Evolutionary conservation across 2,329 filamentous ascomycete species (phyloP).

Genomic region (Paracoccidioides brasiliensis): DNA sequence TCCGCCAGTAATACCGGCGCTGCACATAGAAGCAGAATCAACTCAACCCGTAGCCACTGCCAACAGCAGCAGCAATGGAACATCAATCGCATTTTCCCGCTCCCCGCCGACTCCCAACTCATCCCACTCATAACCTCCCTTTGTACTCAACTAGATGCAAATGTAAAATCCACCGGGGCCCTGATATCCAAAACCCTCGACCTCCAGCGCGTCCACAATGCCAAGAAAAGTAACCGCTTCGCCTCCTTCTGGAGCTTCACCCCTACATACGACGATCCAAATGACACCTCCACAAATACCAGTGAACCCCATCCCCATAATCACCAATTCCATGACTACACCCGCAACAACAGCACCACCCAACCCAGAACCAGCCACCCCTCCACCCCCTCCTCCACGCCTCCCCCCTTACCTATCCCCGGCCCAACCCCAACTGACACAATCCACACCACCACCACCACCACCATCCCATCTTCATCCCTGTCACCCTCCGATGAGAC

Average conservation of each 20-base stretch:
- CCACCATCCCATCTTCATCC: background rate
- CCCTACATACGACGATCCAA: conserved; percentile 12
- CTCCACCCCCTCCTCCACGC: too few relatives aligned
- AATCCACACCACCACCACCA: background rate
- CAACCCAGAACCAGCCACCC: too few relatives aligned
- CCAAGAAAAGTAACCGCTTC: conserved; percentile 19
- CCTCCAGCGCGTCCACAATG: conserved; percentile 11
- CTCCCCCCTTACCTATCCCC: too few relatives aligned
- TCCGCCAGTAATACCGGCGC: background rate
- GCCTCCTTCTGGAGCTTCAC: conserved; percentile 31
- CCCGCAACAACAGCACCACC: background rate
- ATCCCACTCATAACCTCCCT: conserved; percentile 17
- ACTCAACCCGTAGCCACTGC: conserved; percentile 5
- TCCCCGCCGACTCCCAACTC: conserved; percentile 13
- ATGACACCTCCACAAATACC: background rate
- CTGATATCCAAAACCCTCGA: conserved; percentile 12
- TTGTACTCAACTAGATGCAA: conserved; percentile 9
- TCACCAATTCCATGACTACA: background rate
- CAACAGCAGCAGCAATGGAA: conserved; percentile 13
- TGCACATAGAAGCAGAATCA: background rate
- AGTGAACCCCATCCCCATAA: conserved; percentile 1
- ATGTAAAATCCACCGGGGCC: conserved; percentile 1
- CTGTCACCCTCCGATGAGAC: background rate
- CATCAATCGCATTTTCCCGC: conserved; percentile 12
- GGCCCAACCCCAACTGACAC: too few relatives aligned